Base-by-base conservation (phyloP, 441 rosid genomes). In the Corymbia citriodora region DNA sequence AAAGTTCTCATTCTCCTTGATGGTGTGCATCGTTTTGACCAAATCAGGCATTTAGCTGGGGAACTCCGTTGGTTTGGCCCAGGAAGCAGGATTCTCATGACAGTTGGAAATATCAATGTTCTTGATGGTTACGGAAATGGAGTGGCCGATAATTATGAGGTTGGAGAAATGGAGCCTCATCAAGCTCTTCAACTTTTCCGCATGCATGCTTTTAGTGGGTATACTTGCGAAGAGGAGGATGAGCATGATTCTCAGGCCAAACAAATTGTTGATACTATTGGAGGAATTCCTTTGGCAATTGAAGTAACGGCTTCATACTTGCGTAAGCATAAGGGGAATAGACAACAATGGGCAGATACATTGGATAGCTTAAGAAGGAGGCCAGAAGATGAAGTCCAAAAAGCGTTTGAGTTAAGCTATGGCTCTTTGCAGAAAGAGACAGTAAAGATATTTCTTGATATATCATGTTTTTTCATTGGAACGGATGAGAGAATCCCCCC, bases 1-100 rank as follows among this genome's bases (percentile, higher is more conserved):
- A 88, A 53, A 54, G 68, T 72, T 53, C 90, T 88, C 49, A 50
- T 88, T 72, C 52, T 88, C 3, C 87, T 88, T 21, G 90, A 88
- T 53, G 87, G 53, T 72, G 87, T 88, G 45, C 86, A 88, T 74
- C 1, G 14, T 11, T n/a, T 18, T 29, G 52, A 53, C 1, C 90
- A 88, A 48, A 21, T 88, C 31, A 53, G 14, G 9, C 49, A 23
- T n/a, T 31, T 88, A 33, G 87, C 15, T 9, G 25, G 63, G 49
- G 1, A 72, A 0, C 45, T 12, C 0, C 18, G 16, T 53, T 88
- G 90, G 90, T 88, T 88, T 48, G 87, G 81, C 5, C 29, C 16
- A 3, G 89, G 83, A 88, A 88, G 89, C n/a, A 52, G 36, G 53
- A 49, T 88, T 68, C n/a, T 88, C 0, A 50, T 68, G 18, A 88